phyloP scores from a whole-genome alignment of 805 yeast genomes.

The Schwanniomyces sp. region DNA sequence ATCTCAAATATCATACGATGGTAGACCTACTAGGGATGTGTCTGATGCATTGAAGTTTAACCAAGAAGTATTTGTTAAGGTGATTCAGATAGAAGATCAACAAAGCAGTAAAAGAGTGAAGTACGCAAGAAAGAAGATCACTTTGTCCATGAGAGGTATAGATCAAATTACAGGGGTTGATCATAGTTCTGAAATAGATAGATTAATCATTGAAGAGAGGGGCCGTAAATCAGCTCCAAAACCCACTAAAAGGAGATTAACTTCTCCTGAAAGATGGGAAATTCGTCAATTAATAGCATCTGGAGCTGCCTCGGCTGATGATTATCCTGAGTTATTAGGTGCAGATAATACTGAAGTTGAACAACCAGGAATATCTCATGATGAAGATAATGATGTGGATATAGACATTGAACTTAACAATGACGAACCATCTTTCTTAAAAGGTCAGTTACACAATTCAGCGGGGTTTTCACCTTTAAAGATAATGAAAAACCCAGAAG shows the following conservation, averaged over 20 bases:
- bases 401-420: constrained; percentile 73
- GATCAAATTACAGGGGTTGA: constrained; percentile 68
- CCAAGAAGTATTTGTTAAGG: constrained; percentile 66
- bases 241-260: constrained; percentile 42
- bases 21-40: constrained; percentile 36
- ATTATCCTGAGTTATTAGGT: constrained; percentile 58
- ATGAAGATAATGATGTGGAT: constrained; percentile 35
- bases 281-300: constrained; percentile 77
- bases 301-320: constrained; percentile 67
- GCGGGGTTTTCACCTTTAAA: constrained; percentile 48
- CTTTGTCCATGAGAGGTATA: constrained; percentile 67
- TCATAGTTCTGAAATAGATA: constrained; percentile 17
- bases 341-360: constrained; percentile 26
- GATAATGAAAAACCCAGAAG: constrained; percentile 73
- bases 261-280: constrained; percentile 93
- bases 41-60: constrained; percentile 54
- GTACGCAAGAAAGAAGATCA: constrained; percentile 31
- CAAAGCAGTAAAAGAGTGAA: constrained; percentile 30
- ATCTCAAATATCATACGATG: constrained; percentile 57
- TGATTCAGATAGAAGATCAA: constrained; percentile 35
- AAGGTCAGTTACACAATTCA: constrained; percentile 48
- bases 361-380: constrained; percentile 11
- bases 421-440: constrained; percentile 70
- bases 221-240: constrained; percentile 5
- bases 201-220: constrained; percentile 6